These are phyloP conservation scores for Candida glaebosa DNA, from an alignment of 805 yeast genomes.

Conservation along the genomic window DNA sequence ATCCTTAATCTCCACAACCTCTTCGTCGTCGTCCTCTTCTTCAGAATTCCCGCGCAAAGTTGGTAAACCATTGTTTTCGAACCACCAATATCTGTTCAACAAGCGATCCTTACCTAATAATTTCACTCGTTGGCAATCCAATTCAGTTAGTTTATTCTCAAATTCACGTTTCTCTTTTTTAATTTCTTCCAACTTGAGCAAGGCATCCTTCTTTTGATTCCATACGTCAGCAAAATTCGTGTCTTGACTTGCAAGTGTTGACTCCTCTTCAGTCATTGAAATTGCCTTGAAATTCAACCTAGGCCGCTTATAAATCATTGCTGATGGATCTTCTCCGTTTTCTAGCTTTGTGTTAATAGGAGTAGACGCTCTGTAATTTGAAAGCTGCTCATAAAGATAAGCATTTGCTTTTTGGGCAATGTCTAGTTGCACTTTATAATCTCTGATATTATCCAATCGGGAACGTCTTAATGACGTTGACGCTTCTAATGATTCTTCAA, in stretches of 20 bases:
- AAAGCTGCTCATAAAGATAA: constrained; percentile 16
- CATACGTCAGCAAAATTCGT: constrained; percentile 42
- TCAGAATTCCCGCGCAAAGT: constrained; percentile 35
- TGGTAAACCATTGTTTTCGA: constrained; percentile 82
- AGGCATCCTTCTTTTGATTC: constrained; percentile 40
- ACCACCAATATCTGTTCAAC: constrained; percentile 93
- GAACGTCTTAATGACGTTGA: constrained; percentile 60
- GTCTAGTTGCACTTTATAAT: constrained; percentile 52
- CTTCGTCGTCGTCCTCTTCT: constrained; percentile 42
- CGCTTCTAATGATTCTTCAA: constrained; percentile 68
- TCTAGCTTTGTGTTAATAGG: not conserved
- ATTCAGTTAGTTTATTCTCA: constrained; percentile 61
- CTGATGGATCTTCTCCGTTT: constrained; percentile 1
- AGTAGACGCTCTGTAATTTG: constrained; percentile 1
- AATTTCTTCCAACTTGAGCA: constrained; percentile 42
- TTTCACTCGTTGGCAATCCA: constrained; percentile 74
- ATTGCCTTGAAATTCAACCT: constrained; percentile 25
- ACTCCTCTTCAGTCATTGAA: constrained; percentile 43
- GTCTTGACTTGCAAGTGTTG: constrained; percentile 35
- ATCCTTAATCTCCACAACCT: constrained; percentile 26
- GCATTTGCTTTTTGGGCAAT: constrained; percentile 37
- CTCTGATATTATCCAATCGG: constrained; percentile 62
- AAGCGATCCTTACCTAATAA: constrained; percentile 79
- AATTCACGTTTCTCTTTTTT: constrained; percentile 47
- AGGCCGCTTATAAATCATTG: constrained; percentile 15